Evolutionary conservation across 139 green algal species (phyloP).

Genomic region (Pleodorina starrii): DNA sequence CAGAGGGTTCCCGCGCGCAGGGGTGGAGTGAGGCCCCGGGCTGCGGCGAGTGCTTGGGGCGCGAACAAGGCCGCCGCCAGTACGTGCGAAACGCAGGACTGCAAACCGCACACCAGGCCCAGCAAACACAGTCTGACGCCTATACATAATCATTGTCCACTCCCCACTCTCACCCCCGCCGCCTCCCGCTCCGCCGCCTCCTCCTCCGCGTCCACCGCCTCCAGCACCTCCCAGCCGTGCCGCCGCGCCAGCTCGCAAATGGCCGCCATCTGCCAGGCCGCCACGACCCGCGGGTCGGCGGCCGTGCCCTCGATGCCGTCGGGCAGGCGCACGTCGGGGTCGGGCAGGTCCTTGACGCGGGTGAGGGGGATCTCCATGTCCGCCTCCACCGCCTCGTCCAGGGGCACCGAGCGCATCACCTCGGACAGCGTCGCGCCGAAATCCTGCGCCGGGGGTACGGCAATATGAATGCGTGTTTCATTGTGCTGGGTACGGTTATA

Average conservation of each 20-base stretch:
- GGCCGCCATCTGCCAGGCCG: constrained; percentile 32
- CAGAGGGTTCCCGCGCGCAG: background rate
- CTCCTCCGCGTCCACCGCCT: constrained; percentile 14
- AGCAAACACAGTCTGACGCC: no score
- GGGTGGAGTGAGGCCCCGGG: background rate
- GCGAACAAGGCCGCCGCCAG: no score
- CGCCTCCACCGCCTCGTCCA: background rate
- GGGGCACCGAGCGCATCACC: background rate
- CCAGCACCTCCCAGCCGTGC: constrained; percentile 24
- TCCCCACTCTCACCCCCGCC: constrained; percentile 13
- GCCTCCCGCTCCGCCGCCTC: background rate
- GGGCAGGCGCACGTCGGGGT: background rate
- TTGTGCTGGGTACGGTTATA: no score
- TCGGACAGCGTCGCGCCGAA: background rate
- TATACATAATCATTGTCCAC: no score
- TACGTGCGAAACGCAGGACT: no score
- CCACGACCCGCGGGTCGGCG: constrained; percentile 25
- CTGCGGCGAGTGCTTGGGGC: background rate
- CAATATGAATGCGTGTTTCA: no score
- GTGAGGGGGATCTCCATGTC: constrained; percentile 3
- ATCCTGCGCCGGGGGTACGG: background rate
- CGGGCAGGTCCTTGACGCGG: background rate
- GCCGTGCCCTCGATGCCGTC: background rate
- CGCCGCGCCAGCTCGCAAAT: constrained; percentile 37
- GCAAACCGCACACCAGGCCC: no score